Percentiles rank a stretch among this genome's conserved stretches.
Evolutionary conservation across 106 monocot genomes (phyloP).

Genomic region (Acorus calamus): DNA sequence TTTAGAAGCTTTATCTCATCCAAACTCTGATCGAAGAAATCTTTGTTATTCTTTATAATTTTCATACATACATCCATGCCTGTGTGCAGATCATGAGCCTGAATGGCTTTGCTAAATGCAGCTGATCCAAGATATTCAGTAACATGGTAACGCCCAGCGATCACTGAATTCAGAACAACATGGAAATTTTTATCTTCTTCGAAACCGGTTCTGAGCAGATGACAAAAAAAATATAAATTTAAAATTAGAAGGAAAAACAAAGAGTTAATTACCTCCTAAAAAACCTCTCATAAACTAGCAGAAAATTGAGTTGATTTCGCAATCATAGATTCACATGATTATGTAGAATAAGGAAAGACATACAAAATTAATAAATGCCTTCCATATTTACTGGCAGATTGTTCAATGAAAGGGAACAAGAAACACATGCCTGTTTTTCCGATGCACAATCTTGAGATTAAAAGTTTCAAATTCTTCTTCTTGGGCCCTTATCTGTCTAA

Average conservation of each 20-base stretch:
- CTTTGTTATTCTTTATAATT: conserved; percentile 99
- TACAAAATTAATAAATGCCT: not conserved
- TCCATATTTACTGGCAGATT: not conserved
- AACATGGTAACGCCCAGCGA: conserved; percentile 98
- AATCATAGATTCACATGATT: no score
- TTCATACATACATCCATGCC: conserved; percentile 99
- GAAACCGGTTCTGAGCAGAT: conserved; percentile 79
- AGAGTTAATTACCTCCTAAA: no score
- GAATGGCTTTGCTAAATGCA: conserved; percentile 99
- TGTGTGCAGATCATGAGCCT: conserved; percentile 97
- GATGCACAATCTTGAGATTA: conserved; percentile 94
- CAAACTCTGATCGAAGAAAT: conserved; percentile 99
- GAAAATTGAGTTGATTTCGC: no score
- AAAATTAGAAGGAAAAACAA: no score
- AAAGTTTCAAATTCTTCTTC: conserved; percentile 98
- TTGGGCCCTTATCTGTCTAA: conserved; percentile 84
- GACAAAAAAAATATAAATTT: no score
- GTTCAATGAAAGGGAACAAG: not conserved
- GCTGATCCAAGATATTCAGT: conserved; percentile 95
- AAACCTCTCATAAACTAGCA: no score
- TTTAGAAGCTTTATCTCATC: conserved; percentile 99
- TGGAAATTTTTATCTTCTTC: conserved; percentile 99
- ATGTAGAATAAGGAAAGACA: not conserved
- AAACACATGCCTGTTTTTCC: conserved; percentile 79
- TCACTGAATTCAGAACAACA: conserved; percentile 95